A percentile compares a stretch with the other conserved stretches of the same genome.
Evolutionary conservation across 2,329 filamentous ascomycete genomes (phyloP).

Genomic region (Fusarium xylarioides): DNA sequence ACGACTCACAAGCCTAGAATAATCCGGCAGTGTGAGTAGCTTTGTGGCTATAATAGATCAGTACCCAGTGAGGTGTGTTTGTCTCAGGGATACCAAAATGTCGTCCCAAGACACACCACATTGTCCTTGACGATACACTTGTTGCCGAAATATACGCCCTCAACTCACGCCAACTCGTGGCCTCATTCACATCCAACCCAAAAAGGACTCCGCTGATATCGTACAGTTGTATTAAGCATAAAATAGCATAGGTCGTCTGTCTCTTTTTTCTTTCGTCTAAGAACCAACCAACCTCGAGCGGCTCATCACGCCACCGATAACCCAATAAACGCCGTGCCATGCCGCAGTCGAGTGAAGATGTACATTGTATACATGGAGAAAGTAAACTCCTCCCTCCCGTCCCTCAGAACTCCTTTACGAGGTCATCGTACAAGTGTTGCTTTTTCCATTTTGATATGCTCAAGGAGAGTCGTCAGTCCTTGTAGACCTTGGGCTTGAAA

Average conservation of each 20-base stretch:
- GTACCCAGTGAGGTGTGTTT: background rate
- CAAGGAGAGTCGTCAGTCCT: slow-evolving; percentile 66
- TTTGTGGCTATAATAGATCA: background rate
- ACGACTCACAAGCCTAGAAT: background rate
- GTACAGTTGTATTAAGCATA: slow-evolving; percentile 44
- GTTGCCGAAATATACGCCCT: background rate
- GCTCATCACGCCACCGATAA: slow-evolving; percentile 43
- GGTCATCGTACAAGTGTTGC: slow-evolving; percentile 35
- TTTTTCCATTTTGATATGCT: background rate
- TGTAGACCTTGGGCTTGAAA: slow-evolving; percentile 95
- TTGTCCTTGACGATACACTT: background rate
- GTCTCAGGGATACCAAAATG: background rate
- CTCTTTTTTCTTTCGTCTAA: slow-evolving; percentile 45
- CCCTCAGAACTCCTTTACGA: slow-evolving; percentile 28
- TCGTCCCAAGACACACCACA: background rate
- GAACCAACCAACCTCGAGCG: slow-evolving; percentile 42
- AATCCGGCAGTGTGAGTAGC: background rate
- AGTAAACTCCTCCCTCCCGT: slow-evolving; percentile 15
- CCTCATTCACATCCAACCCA: background rate
- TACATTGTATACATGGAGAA: slow-evolving; percentile 51
- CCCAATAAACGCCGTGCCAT: slow-evolving; percentile 61
- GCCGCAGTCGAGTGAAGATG: slow-evolving; percentile 65
- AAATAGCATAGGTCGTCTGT: slow-evolving; percentile 43
- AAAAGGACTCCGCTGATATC: slow-evolving; percentile 29
- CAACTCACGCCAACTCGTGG: background rate